Base-by-base conservation (phyloP, 148 eudicot genomes). In the Camellia granthamiana region DNA sequence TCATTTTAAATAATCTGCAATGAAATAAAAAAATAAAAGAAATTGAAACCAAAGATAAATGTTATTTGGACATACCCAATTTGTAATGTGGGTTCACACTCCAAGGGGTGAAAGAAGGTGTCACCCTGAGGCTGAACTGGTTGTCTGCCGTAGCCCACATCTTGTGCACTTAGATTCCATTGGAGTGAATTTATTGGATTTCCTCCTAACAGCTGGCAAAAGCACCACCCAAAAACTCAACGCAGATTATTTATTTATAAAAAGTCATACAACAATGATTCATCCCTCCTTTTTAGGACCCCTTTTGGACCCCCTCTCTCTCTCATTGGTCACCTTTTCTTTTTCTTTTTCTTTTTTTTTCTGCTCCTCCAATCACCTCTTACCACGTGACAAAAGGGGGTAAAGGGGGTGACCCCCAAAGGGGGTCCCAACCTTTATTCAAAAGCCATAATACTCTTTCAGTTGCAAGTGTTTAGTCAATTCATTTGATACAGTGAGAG, bases 81-180 rank as follows among this genome's bases (percentile, higher is more conserved):
- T 67, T 95, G 99, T 75, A 93, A 86, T 1, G 97, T 95, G 66
- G 97, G 97, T 88, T 93, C 93, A 82, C 96, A 93, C 1, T 88
- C 91, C 79, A 95, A 77, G 41, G 90, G 92, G 67, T 95, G 97
- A 83, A 82, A 93, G 89, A 93, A 95, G 75, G 58, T 88, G 43
- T 90, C 89, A 18, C 75, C 87, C 79, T 88, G 97, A 81, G 86
- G 81, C 56, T 92, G 94, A 79, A 80, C 76, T 62, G 81, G 81
- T 72, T 91, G 89, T 75, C 89, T 85, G 8, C 81, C 88, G 77
- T 90, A 95, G 9, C 88, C 90, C 60, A 93, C 80, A 64, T 95
- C 97, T 12, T 88, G 92, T 46, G 80, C 87, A 72, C 79, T 80
- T 46, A 84, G 82, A 72, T 89, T 78, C 94, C 99, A 95, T 72